Evolutionary conservation across 2,329 filamentous ascomycete species (phyloP).

Genomic region (Neofusicoccum kwambonambiense): DNA sequence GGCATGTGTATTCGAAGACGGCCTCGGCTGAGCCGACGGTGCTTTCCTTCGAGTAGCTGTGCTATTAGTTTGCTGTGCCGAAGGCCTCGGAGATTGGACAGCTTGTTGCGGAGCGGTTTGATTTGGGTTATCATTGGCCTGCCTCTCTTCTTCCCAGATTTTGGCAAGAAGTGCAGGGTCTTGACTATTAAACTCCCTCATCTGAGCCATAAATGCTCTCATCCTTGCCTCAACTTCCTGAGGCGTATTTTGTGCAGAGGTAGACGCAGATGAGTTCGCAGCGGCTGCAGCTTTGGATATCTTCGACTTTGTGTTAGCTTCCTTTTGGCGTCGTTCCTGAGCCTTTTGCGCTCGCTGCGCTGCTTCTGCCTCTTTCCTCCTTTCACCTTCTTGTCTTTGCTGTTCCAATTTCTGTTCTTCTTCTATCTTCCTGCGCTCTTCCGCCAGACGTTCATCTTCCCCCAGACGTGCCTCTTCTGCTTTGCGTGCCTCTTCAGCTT

Average conservation of each 20-base stretch:
- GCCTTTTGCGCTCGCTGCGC: background rate
- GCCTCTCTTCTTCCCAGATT: conserved; percentile 57
- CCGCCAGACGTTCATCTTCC: conserved; percentile 16
- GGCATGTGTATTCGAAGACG: background rate
- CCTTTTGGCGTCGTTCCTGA: conserved; percentile 19
- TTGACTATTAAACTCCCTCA: conserved; percentile 56
- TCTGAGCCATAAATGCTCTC: conserved; percentile 56
- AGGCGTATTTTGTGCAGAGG: background rate
- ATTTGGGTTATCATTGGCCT: conserved; percentile 30
- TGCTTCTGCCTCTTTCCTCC: conserved; percentile 22
- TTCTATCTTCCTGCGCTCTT: conserved; percentile 27
- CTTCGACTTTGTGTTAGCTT: conserved; percentile 27
- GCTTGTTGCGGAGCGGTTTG: background rate
- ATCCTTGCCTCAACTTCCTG: conserved; percentile 46
- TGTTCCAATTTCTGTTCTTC: conserved; percentile 22
- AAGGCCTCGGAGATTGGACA: background rate
- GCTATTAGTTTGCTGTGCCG: background rate
- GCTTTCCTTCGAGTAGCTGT: background rate
- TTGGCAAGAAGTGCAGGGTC: conserved; percentile 56
- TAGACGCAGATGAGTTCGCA: conserved; percentile 6
- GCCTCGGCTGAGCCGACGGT: background rate
- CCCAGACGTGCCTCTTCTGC: conserved; percentile 21
- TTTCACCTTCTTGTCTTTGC: conserved; percentile 16
- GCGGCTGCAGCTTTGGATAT: conserved; percentile 25
- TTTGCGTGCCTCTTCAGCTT: conserved; percentile 17